phyloP scores from a whole-genome alignment of 164 flowering plant species.

The Chimonanthus salicifolius region DNA sequence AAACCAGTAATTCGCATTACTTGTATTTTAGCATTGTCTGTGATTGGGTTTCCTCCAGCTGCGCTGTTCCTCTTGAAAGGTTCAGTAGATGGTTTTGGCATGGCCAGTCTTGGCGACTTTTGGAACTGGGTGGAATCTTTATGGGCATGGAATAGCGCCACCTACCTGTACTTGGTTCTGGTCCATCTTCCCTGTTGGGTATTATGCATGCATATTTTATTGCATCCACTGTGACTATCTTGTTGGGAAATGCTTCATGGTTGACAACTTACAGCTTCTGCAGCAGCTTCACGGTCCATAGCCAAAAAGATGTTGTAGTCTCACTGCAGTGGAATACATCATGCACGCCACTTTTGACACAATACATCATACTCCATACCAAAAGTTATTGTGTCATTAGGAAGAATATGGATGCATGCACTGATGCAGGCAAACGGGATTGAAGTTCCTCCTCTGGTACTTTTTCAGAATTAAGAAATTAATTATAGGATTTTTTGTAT shows the following conservation, averaged over 20 bases:
- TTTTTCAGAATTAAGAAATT: not conserved
- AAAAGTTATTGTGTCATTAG: not conserved
- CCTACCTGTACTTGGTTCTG: slow-evolving; percentile 68
- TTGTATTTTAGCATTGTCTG: slow-evolving; percentile 40
- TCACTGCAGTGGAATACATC: not conserved
- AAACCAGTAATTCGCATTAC: slow-evolving; percentile 29
- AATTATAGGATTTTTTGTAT: not conserved
- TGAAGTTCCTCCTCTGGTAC: not conserved
- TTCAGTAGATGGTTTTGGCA: slow-evolving; percentile 31
- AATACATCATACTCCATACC: not conserved
- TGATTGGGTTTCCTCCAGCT: slow-evolving; percentile 57
- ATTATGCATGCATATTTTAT: slow-evolving; percentile 17
- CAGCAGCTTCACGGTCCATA: not conserved
- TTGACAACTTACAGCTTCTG: not conserved
- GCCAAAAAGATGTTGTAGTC: not conserved
- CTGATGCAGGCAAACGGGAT: not conserved
- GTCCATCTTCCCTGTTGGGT: slow-evolving; percentile 53
- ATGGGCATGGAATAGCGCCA: slow-evolving; percentile 93
- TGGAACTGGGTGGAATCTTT: slow-evolving; percentile 87
- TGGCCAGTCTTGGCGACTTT: slow-evolving; percentile 46
- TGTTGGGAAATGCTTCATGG: not conserved
- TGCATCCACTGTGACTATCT: slow-evolving; percentile 17
- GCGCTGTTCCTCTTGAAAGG: slow-evolving; percentile 47
- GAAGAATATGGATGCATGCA: not conserved
- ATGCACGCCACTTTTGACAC: not conserved